Percentiles rank a stretch among this genome's conserved stretches.
Evolutionary conservation across 352 stramenopile species (phyloP).

Genomic region (Pythium insidiosum): DNA sequence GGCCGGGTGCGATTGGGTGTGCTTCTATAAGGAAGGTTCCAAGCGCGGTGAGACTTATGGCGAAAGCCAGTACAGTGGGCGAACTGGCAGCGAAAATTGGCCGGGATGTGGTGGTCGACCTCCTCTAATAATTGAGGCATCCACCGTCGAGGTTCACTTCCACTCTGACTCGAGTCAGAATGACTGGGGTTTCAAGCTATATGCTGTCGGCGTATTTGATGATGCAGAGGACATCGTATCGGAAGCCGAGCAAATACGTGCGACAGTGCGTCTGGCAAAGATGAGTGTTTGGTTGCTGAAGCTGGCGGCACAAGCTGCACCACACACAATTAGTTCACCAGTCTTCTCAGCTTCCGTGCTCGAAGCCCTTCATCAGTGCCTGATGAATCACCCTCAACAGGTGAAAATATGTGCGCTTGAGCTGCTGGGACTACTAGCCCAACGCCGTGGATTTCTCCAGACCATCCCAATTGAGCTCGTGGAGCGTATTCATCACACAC

Average conservation of each 20-base stretch:
- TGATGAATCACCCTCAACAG: constrained; percentile 30
- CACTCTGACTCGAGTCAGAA: constrained; percentile 75
- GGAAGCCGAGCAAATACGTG: no score
- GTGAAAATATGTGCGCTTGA: constrained; percentile 31
- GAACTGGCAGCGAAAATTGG: constrained; percentile 67
- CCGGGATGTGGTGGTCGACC: constrained; percentile 51
- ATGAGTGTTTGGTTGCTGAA: constrained; percentile 11
- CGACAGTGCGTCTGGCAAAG: constrained; percentile 5
- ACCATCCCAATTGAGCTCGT: constrained; percentile 25
- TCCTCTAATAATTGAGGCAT: constrained; percentile 63
- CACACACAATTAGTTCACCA: neutral
- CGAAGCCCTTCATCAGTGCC: constrained; percentile 20
- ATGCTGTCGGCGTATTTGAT: constrained; percentile 58
- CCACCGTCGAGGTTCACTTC: constrained; percentile 77
- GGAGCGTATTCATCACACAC: constrained; percentile 24
- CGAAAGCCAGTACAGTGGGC: constrained; percentile 52
- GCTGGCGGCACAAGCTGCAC: no score
- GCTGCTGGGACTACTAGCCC: constrained; percentile 30
- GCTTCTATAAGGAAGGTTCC: constrained; percentile 56
- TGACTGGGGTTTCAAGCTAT: constrained; percentile 89
- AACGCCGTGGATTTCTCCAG: constrained; percentile 26
- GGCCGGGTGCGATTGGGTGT: constrained; percentile 47
- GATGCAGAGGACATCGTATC: constrained; percentile 1
- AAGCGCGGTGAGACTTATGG: constrained; percentile 37
- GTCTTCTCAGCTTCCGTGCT: constrained; percentile 1